Evolutionary conservation across 352 stramenopile genomes (phyloP), one percentile per base, ranked within the genome.

Genomic region (Thraustochytrium striatum): DNA sequence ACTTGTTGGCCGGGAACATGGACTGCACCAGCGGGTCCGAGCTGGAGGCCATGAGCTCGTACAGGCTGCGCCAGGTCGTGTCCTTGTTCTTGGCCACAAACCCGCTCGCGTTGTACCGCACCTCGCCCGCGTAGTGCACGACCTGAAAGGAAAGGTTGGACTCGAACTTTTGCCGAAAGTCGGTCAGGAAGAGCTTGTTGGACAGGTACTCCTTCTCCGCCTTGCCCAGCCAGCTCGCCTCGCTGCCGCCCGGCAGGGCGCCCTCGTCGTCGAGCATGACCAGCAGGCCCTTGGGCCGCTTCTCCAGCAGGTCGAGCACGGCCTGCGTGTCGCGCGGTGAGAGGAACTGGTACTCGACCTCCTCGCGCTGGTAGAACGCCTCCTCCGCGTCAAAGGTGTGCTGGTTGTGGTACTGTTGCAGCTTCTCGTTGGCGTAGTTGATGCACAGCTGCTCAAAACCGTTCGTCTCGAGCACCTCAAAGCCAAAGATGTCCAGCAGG

Each of bases 391-490:
- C 89, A 82, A 95, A 94, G 0, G 91, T 91, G 81, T 91, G 91
- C 13, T 79, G 80, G 83, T 92, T 94, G 84, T 93, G 93, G 78
- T 92, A 87, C 57, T 92, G 87, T 78, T 94, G 91, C 36, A 94
- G 82, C 58, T 91, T 91, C 82, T 95, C 83, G 68, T 95, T 95
- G 30, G 86, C 87, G 81, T 92, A 95, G 69, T 95, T 95, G 82
- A 95, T 95, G 75, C 90, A 94, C 1, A 95, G 83, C 75, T 97
- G 92, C 84, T 97, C 92, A 57, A 97, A 96, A 33, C 87, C 94
- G 82, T 96, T 97, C 69, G 92, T 87, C 47, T 95, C 88, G 61
- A 97, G 96, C 68, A 95, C 91, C 79, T 97, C 92, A 82, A 97
- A 97, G 8, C 92, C 92, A 69, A 96, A 97, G 57, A 97, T 97